These are phyloP conservation scores for Pouteria glomerata DNA, from an alignment of 148 eudicot species.

Conservation along the genomic window DNA sequence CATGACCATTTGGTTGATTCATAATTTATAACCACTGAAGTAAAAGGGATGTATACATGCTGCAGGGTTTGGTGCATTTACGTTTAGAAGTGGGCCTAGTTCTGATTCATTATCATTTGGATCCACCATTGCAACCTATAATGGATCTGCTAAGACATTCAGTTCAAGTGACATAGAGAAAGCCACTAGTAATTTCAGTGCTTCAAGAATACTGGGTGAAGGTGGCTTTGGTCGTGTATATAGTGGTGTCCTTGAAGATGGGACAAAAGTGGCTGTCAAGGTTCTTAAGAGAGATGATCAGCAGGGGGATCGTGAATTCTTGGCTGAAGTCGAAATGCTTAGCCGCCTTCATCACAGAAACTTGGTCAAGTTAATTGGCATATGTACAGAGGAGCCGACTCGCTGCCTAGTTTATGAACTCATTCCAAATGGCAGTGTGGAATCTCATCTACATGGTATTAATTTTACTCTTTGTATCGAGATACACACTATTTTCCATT, in stretches of 20 bases:
- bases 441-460: slow-evolving; percentile 90
- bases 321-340: slow-evolving; percentile 96
- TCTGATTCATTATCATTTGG: slow-evolving; percentile 54
- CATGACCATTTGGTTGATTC: not conserved
- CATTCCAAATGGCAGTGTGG: slow-evolving; percentile 84
- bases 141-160: slow-evolving; percentile 77
- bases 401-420: slow-evolving; percentile 87
- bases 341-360: slow-evolving; percentile 92
- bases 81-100: slow-evolving; percentile 58
- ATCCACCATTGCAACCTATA: slow-evolving; percentile 59
- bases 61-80: slow-evolving; percentile 48
- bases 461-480: not conserved
- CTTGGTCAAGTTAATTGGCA: slow-evolving; percentile 87
- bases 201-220: slow-evolving; percentile 65
- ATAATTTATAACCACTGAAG: too few relatives aligned
- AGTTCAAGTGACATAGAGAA: slow-evolving; percentile 54
- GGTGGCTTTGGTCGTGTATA: slow-evolving; percentile 95
- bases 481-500: not conserved
- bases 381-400: slow-evolving; percentile 64
- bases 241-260: slow-evolving; percentile 69
- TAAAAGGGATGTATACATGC: slow-evolving; percentile 5
- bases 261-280: slow-evolving; percentile 75
- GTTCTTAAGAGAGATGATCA: slow-evolving; percentile 88
- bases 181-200: slow-evolving; percentile 71
- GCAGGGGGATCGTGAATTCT: slow-evolving; percentile 86